Base-by-base conservation (phyloP, 2,329 filamentous ascomycete genomes). In the Calonectria pauciramosa region DNA sequence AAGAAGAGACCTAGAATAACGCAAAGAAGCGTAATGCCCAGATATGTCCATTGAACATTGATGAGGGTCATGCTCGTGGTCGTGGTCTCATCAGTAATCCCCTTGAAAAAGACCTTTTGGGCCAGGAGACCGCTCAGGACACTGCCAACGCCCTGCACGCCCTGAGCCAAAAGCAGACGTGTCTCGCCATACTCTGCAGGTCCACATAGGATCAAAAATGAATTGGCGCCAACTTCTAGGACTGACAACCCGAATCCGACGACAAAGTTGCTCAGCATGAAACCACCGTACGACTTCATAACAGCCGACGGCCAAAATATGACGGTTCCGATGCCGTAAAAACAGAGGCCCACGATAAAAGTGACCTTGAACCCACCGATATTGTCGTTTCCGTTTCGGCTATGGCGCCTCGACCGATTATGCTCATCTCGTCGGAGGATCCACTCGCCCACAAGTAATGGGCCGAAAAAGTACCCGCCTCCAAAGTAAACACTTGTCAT, bases 241-340 rank as follows among this genome's bases (percentile, higher is more conserved):
- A 95, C 92, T 1, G 92, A 92, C 1, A 97, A 88, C 2, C 94
- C 95, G 75, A 94, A 94, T 0, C 94, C 95, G 68, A 96, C 93
- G 34, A 96, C 92, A 80, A 96, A 92, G 77, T 89, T 92, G 79
- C 90, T 92, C 64, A 94, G 90, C 84, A 95, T 92, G 84, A 96
- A 97, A 2, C 95, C 95, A 20, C 92, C 90, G 78, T 94, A 97
- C 2, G 94, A 95, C 56, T 90, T 89, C 73, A 95, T 90, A 13
- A 96, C 91, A 10, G 93, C 94, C 2, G 93, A 94, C 0, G 95
- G 95, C 95, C 94, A 97, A 86, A 96, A 96, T 86, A 96, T 95
- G 76, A 96, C 91, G n/a, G 94, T 95, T 1, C 93, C 94, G 7
- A 91, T 88, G 1, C 93, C 93, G 82, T 96, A 96, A 68, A 96